Evolutionary conservation across 1,284 basidiomycete genomes (phyloP).

Genomic region (Athelia sp.): DNA sequence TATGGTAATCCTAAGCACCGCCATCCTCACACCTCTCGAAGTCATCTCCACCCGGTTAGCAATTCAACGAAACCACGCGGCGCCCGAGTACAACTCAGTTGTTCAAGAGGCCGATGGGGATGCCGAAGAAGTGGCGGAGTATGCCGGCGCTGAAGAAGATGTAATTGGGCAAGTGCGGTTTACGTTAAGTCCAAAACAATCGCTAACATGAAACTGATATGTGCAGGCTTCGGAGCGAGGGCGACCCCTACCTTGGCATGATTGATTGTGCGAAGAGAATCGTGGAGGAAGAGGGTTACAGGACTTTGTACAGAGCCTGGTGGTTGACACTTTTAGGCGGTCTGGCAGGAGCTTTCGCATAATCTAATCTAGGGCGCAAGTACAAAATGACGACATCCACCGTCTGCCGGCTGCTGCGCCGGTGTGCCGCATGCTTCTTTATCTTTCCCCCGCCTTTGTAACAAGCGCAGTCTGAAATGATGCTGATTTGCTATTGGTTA

Average conservation of each 20-base stretch:
- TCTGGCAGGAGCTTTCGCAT: constrained; percentile 54
- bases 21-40: constrained; percentile 75
- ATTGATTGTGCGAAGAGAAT: constrained; percentile 77
- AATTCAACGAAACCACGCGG: constrained; percentile 80
- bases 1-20: constrained; percentile 56
- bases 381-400: too few species aligned
- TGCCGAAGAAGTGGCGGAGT: constrained; percentile 60
- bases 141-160: constrained; percentile 76
- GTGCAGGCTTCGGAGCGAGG: constrained; percentile 68
- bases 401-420: too few species aligned
- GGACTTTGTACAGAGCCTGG: constrained; percentile 80
- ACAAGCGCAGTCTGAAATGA: too few species aligned
- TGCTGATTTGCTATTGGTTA: too few species aligned
- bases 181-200: constrained; percentile 1
- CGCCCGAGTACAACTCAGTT: constrained; percentile 66
- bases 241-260: constrained; percentile 81
- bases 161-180: constrained; percentile 68
- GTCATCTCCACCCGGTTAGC: constrained; percentile 78
- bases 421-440: too few species aligned
- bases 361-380: too few species aligned
- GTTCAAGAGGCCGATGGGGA: constrained; percentile 69
- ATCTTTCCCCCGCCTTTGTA: too few species aligned
- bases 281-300: constrained; percentile 78
- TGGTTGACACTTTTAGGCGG: constrained; percentile 77
- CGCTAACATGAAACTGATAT: constrained; percentile 4